Base-by-base conservation (phyloP, 305 asterid species). In the Fraxinus sp. region DNA sequence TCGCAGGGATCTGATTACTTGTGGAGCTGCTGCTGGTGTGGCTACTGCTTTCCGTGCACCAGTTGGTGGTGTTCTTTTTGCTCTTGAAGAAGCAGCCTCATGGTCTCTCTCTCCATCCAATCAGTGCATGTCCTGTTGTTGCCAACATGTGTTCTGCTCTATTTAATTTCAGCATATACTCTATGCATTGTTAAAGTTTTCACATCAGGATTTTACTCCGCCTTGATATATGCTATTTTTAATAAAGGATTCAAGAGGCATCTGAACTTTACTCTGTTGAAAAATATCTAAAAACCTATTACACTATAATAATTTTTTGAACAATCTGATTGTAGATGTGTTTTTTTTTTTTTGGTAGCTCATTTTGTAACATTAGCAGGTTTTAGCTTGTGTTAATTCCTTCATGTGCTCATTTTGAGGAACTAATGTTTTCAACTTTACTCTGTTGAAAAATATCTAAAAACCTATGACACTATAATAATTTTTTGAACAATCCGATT, bases 41-140 rank as follows among this genome's bases (percentile, higher is more conserved):
- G 97, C 99, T 70, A 97, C 97, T 82, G 99, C 99, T 86, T 96
- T 96, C 81, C 99, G 99, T 57, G 98, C 99, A 83, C 99, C 99
- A 71, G 98, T 94, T 82, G 99, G 99, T 75, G 99, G 99, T 46
- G 99, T 96, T 64, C 98, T 96, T 84, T 95, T 96, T 83, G 98
- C 99, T 76, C 97, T 95, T 75, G 99, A 95, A 91, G 99, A 95
- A 95, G 95, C 95, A 80, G 98, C 99, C 82, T 94, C 99, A 75
- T 95, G 99, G 98, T 94, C 75, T 71, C 71, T 87, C 77, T 79
- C 35, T 77, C 75, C n/a, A 59, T 55, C 82, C 35, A 64, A 64
- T 24, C 73, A 64, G 73, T 24, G 73, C 73, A 24, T 64, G 33
- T 64, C n/a, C 73, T 64, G 33, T 64, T 22, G 13, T 64, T 64